Base-by-base conservation (phyloP, 2,329 filamentous ascomycete genomes). In the Elsinoe australis region DNA sequence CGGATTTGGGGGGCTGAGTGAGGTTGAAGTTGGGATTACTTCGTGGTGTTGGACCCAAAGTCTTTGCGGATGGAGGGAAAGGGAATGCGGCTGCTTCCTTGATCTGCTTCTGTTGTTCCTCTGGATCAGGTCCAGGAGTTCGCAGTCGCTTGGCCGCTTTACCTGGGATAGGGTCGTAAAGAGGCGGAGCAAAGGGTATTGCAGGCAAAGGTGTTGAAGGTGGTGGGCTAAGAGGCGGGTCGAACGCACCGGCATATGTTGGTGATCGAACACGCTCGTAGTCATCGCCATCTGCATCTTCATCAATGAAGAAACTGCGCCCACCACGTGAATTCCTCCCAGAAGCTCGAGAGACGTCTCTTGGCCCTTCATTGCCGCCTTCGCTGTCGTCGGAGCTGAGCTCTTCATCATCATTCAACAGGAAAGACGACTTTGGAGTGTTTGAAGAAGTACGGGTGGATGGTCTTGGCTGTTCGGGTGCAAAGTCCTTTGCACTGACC, bases 391-490 rank as follows among this genome's bases (percentile, higher is more conserved):
- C 42, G 5, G 78, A 76, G 49, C 76, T 79, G 24, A 77, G 59
- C 38, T 72, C 72, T 53, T 76, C 70, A 48, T 74, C 72, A 32
- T 77, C 74, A 49, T 74, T 67, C 4, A 76, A 65, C 3, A 76
- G 59, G 56, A 76, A 76, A 0, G 74, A 76, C n/a, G 56, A 62
- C 55, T 52, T 64, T 41, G 51, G 54, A 47, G 38, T 52, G 12
- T 33, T 39, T 52, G 50, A 22, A 53, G 45, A 38, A 21, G 15
- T 24, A 15, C 33, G 32, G 12, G 21, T 48, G 4, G 28, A 31
- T 9, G 31, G 29, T 31, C 32, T 19, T 12, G 26, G 32, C 9
- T 29, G 19, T 9, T 31, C 26, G 22, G 17, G 26, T 19, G 14
- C 19, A 17, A 24, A 21, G 12, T 48, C 45, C 17, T 38, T 36